phyloP scores from a whole-genome alignment of 352 stramenopile species.

The Phytophthora syringae region DNA sequence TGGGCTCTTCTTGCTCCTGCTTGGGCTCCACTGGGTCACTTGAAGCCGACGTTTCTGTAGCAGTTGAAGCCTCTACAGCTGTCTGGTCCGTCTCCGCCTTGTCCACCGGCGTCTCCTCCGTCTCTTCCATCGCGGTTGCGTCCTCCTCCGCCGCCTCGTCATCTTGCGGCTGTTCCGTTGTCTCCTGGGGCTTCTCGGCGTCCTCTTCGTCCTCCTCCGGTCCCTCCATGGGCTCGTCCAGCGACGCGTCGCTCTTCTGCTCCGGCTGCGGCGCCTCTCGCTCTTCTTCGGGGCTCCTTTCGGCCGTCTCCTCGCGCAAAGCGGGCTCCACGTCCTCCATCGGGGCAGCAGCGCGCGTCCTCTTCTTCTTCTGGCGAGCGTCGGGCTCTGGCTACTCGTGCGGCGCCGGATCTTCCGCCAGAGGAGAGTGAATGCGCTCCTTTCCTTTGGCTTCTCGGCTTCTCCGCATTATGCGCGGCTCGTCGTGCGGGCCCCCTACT shows the following conservation, averaged over 20 bases:
- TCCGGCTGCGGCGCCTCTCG: not conserved
- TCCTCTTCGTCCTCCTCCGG: not conserved
- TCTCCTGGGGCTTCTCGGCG: not conserved
- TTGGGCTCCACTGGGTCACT: not conserved
- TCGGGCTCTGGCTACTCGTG: constrained; percentile 21
- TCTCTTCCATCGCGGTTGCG: not conserved
- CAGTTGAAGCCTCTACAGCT: not conserved
- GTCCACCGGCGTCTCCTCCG: not conserved
- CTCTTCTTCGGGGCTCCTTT: not conserved
- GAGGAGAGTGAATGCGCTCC: constrained; percentile 36
- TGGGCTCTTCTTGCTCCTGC: constrained; percentile 4
- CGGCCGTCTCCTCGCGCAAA: constrained; percentile 22
- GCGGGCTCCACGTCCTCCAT: constrained; percentile 36
- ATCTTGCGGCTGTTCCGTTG: not conserved
- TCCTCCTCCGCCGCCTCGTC: not conserved
- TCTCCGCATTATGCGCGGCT: constrained; percentile 37
- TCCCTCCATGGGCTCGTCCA: constrained; percentile 6
- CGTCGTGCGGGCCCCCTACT: constrained; percentile 14
- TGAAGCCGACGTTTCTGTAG: not conserved
- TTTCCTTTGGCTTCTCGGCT: constrained; percentile 38
- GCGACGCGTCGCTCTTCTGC: not conserved
- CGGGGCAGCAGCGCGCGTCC: not conserved
- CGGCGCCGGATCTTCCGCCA: constrained; percentile 22
- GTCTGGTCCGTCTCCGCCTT: not conserved
- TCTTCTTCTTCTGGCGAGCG: constrained; percentile 12